Percentiles rank a stretch among this genome's conserved stretches.
Evolutionary conservation across 169 alveolate species (phyloP).

Genomic region (Toxoplasma gondii): DNA sequence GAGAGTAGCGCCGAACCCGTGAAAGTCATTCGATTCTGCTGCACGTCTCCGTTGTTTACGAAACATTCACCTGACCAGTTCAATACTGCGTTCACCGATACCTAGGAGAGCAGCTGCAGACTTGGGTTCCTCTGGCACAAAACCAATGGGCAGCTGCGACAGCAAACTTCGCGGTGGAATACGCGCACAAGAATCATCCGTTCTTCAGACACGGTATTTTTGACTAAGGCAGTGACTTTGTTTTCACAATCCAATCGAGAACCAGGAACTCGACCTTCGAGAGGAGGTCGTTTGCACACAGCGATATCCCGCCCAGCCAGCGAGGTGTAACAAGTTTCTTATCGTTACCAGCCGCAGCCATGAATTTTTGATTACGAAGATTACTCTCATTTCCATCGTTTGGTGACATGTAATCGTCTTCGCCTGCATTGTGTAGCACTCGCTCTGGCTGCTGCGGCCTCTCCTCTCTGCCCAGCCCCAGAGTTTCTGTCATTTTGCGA

Average conservation of each 20-base stretch:
- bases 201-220: no score
- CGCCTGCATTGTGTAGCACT: not conserved
- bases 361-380: not conserved
- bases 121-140: no score
- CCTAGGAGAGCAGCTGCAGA: no score
- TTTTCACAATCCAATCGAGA: not conserved
- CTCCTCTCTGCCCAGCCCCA: not conserved
- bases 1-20: no score
- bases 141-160: no score
- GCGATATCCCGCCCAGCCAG: conserved; percentile 9
- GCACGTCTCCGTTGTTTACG: no score
- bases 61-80: no score
- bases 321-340: not conserved
- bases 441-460: no score
- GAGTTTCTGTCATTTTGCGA: not conserved
- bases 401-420: not conserved
- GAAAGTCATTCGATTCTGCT: no score
- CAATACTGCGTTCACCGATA: no score
- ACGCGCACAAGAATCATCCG: no score
- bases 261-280: not conserved
- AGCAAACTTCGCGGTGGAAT: no score
- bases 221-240: not conserved
- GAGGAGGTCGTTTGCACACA: conserved; percentile 9
- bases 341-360: not conserved
- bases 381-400: not conserved